These are phyloP conservation scores for Salix suchowensis DNA, from an alignment of 345 rosid genomes.

Conservation along the genomic window DNA sequence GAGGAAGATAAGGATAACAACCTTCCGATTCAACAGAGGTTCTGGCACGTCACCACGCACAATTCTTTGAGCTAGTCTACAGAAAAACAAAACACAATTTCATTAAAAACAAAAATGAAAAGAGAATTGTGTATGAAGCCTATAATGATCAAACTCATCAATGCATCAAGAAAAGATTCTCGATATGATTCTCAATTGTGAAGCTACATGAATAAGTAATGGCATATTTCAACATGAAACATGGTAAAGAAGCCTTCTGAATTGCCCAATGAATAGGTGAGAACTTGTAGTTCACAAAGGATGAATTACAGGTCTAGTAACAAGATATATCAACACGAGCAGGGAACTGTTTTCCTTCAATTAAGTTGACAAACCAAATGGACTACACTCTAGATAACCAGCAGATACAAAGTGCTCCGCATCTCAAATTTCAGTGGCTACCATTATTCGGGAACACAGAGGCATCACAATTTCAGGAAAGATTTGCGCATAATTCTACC, in stretches of 20 bases:
- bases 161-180: not conserved
- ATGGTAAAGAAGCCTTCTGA: not conserved
- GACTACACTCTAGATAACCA: too few species aligned
- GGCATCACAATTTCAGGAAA: too few species aligned
- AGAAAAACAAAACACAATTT: conserved; percentile 5
- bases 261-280: not conserved
- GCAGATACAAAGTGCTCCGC: too few species aligned
- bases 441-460: too few species aligned
- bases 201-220: not conserved
- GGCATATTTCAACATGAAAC: not conserved
- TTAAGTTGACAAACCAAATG: too few species aligned
- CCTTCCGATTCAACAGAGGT: conserved; percentile 69
- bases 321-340: not conserved
- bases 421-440: too few species aligned
- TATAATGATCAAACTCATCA: not conserved
- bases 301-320: not conserved
- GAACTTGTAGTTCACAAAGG: not conserved
- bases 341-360: too few species aligned
- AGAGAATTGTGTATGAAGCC: not conserved
- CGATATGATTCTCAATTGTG: not conserved
- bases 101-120: not conserved
- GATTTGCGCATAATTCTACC: too few species aligned
- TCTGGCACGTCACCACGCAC: conserved; percentile 90
- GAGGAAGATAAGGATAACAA: conserved; percentile 10
- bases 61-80: conserved; percentile 77